These are phyloP conservation scores for Zancudomyces culisetae DNA, from an alignment of 371 early-diverging fungal species.

Conservation along the genomic window DNA sequence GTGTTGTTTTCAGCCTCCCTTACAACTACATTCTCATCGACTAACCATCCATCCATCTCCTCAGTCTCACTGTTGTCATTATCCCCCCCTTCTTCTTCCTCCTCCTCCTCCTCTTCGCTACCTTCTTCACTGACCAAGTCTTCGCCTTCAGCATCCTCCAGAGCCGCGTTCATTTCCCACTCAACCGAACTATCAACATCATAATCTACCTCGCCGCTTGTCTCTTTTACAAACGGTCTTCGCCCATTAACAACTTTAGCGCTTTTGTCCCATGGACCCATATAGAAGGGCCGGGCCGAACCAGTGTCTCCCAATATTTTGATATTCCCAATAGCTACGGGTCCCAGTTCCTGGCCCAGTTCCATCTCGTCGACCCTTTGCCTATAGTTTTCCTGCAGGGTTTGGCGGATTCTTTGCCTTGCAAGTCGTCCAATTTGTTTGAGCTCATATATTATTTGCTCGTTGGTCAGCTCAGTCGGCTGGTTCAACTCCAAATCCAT, in stretches of 20 bases:
- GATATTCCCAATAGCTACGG: background rate
- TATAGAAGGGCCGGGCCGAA: background rate
- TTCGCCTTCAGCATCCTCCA: background rate
- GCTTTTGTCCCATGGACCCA: background rate
- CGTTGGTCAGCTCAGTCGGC: background rate
- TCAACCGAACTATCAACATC: slow-evolving; percentile 2
- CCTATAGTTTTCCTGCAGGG: background rate
- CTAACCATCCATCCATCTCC: slow-evolving; percentile 2
- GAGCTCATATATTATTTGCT: background rate
- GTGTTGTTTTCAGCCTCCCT: background rate
- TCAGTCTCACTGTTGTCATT: background rate
- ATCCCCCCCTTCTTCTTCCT: background rate
- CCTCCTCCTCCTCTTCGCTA: background rate
- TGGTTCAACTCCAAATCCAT: background rate
- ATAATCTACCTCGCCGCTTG: background rate
- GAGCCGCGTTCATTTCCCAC: background rate
- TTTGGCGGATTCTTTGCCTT: background rate
- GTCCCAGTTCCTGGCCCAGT: background rate
- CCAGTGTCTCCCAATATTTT: background rate
- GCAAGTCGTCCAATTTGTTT: background rate
- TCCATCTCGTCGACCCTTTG: background rate
- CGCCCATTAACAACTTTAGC: background rate
- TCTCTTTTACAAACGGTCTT: slow-evolving; percentile 1
- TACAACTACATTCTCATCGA: background rate
- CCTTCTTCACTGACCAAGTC: background rate